Percentiles rank a stretch among this genome's conserved stretches.
Evolutionary conservation across 2,329 filamentous ascomycete genomes (phyloP).

Genomic region (Claviceps pazoutovae): DNA sequence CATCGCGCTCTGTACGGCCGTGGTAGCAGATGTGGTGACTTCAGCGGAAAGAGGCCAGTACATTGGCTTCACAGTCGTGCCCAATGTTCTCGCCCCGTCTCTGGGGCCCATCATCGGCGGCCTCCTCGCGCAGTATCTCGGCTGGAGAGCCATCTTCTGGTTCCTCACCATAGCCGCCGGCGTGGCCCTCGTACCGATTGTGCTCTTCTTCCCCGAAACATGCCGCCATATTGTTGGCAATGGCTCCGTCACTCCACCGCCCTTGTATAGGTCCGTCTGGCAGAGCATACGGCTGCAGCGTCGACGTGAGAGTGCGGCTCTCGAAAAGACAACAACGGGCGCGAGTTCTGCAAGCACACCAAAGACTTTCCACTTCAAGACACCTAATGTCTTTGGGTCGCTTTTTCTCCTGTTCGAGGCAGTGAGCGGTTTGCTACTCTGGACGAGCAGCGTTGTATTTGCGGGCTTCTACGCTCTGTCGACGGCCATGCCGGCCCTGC

Average conservation of each 20-base stretch:
- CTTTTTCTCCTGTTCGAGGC: conserved; percentile 27
- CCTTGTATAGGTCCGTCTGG: conserved; percentile 21
- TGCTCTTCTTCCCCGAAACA: conserved; percentile 40
- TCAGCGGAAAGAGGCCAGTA: conserved; percentile 47
- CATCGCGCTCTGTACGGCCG: conserved; percentile 40
- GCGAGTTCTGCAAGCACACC: conserved; percentile 11
- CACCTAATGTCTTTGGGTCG: conserved; percentile 27
- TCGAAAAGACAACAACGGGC: neutral
- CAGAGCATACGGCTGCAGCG: conserved; percentile 14
- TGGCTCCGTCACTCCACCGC: conserved; percentile 31
- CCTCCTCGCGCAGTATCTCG: conserved; percentile 38
- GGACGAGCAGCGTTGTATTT: conserved; percentile 30
- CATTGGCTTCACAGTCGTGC: conserved; percentile 37
- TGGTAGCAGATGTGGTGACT: conserved; percentile 50
- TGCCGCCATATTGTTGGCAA: conserved; percentile 35
- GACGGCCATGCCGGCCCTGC: conserved; percentile 28
- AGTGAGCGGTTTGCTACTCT: conserved; percentile 30
- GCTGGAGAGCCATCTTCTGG: conserved; percentile 50
- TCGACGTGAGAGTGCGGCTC: neutral
- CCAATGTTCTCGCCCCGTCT: conserved; percentile 32
- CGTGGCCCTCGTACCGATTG: conserved; percentile 27
- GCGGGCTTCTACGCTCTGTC: conserved; percentile 35
- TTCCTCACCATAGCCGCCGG: conserved; percentile 36
- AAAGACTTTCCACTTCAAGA: conserved; percentile 21
- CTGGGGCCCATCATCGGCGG: conserved; percentile 46